phyloP scores from a whole-genome alignment of 129 eudicot genomes.

The Centrapalus pauciflorus region DNA sequence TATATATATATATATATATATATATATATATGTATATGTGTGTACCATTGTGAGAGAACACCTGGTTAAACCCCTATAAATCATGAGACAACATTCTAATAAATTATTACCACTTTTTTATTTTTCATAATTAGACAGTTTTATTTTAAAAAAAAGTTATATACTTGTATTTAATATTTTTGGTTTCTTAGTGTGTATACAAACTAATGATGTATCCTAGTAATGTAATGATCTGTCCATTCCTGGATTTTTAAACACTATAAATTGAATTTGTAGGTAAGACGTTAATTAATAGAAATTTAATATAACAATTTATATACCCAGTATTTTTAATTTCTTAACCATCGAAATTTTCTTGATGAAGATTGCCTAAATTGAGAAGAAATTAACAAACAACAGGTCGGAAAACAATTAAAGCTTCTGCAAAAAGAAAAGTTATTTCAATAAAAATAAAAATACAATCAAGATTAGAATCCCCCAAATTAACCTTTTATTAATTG shows the following conservation, averaged over 20 bases:
- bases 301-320: background rate
- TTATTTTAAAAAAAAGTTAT: background rate
- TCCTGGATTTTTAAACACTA: background rate
- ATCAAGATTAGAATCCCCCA: background rate
- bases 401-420: background rate
- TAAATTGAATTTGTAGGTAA: too few relatives aligned
- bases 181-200: slow-evolving; percentile 28
- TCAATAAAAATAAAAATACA: background rate
- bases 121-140: too few relatives aligned
- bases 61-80: too few relatives aligned
- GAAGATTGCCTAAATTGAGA: background rate
- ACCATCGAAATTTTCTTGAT: background rate
- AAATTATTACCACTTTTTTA: too few relatives aligned
- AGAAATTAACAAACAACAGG: background rate
- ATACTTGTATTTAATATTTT: too few relatives aligned
- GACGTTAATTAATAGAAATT: background rate
- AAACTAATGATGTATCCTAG: slow-evolving; percentile 19
- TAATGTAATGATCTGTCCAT: background rate
- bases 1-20: too few relatives aligned
- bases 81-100: too few relatives aligned
- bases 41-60: too few relatives aligned
- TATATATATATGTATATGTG: too few relatives aligned
- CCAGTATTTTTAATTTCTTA: background rate
- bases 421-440: background rate
- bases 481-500: slow-evolving; percentile 22